phyloP scores from a whole-genome alignment of 768 basidiomycete genomes.

The Polyporus arcularius region DNA sequence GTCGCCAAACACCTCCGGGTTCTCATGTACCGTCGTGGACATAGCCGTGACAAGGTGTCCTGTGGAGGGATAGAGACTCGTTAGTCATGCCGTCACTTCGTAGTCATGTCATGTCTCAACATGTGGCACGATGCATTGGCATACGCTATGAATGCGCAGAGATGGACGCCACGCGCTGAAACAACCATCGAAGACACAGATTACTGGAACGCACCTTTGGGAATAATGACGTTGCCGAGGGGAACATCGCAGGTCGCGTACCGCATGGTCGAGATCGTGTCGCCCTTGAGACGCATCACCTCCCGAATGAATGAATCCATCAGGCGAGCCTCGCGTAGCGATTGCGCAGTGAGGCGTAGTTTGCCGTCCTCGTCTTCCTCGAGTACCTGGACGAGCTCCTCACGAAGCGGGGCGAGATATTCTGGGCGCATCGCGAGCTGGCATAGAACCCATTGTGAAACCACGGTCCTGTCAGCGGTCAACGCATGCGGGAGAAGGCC shows the following conservation, averaged over 20 bases:
- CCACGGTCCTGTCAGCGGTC: conserved; percentile 27
- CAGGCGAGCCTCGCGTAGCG: conserved; percentile 29
- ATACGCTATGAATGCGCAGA: no score
- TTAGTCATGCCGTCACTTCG: background rate
- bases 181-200: background rate
- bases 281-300: conserved; percentile 39
- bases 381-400: conserved; percentile 29
- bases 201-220: conserved; percentile 27
- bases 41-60: conserved; percentile 33
- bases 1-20: conserved; percentile 27
- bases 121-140: no score
- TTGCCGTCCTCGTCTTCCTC: conserved; percentile 26
- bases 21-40: conserved; percentile 32
- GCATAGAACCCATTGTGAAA: conserved; percentile 37
- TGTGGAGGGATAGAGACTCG: background rate
- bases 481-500: background rate
- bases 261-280: conserved; percentile 33
- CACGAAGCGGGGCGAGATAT: conserved; percentile 30
- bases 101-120: background rate
- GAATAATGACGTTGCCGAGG: conserved; percentile 31
- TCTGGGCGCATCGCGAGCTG: conserved; percentile 33
- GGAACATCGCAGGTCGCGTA: conserved; percentile 30
- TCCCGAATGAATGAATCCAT: conserved; percentile 40
- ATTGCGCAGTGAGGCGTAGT: conserved; percentile 28
- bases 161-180: background rate